Evolutionary conservation across 2,329 filamentous ascomycete genomes (phyloP), one percentile per base, ranked within the genome.

Genomic region (Exophiala spinifera): DNA sequence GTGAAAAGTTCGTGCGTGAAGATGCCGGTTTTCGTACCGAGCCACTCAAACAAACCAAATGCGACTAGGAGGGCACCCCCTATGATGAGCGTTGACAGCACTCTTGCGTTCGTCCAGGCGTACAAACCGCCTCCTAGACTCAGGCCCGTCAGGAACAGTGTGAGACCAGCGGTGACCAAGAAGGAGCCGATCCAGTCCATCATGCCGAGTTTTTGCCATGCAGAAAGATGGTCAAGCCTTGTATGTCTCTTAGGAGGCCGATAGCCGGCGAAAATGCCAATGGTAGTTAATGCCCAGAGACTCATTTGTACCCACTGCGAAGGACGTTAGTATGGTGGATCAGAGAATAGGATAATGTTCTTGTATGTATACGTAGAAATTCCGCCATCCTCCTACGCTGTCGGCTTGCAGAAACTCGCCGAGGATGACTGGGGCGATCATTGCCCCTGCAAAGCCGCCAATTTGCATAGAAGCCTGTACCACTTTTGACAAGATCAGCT

Each of bases 41-140:
- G 47, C 57, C 54, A 60, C 39, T 59, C 57, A 40, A 53, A 59
- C 13, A 54, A 2, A 37, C 36, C 49, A 17, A 59, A 59, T 1
- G 44, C 53, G 34, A 54, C 21, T 11, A 59, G 53, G 8, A 47
- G 8, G 14, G 50, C 36, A 17, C 49, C 10, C 6, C 57, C 57
- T 28, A 51, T 50, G 17, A 57, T 46, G 7, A 59, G 10, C 3
- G 57, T 56, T 2, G 47, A 36, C 13, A 59, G 15, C 4, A 39
- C 25, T 3, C 33, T 19, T 19, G 39, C 53, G 23, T 57, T 46
- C 1, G 49, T 51, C 57, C 57, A 59, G 14, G 31, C 4, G 28
- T 56, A 59, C 21, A 51, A 37, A 17, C 53, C 49, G 19, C 53
- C 57, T 37, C 57, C 57, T 3, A 57, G 53, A 42, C 44, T 57